A percentile compares a stretch with the other conserved stretches of the same genome.
phyloP scores from a whole-genome alignment of 441 rosid species.

The Hypseocharis bilobata region DNA sequence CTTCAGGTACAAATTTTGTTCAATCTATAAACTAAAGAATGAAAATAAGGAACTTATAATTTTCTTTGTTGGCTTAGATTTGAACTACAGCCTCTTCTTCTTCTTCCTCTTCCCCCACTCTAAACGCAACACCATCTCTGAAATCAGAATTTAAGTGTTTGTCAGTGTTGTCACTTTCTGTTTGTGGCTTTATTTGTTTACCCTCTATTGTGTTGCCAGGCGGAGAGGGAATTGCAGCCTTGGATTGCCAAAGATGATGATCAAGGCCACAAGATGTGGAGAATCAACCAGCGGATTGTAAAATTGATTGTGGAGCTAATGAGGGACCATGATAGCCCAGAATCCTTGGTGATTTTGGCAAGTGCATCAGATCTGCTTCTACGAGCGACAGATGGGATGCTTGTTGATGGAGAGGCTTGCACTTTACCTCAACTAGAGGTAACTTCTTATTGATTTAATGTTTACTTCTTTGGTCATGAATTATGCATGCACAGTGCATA shows the following conservation, averaged over 20 bases:
- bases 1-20: slow-evolving; percentile 76
- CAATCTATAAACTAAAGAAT: not conserved
- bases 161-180: not conserved
- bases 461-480: not conserved
- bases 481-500: too few species aligned
- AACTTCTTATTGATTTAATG: not conserved
- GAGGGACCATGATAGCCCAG: slow-evolving; percentile 84
- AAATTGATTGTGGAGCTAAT: slow-evolving; percentile 81
- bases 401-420: slow-evolving; percentile 97
- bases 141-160: not conserved
- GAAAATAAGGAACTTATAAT: not conserved
- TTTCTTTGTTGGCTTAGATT: not conserved
- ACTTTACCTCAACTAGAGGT: slow-evolving; percentile 96
- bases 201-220: slow-evolving; percentile 45
- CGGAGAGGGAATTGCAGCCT: slow-evolving; percentile 92
- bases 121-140: slow-evolving; percentile 16
- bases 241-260: slow-evolving; percentile 97
- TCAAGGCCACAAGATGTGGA: slow-evolving; percentile 89
- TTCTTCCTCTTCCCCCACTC: too few species aligned
- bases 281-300: slow-evolving; percentile 84
- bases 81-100: slow-evolving; percentile 10
- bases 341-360: slow-evolving; percentile 77
- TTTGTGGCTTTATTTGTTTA: slow-evolving; percentile 18
- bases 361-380: slow-evolving; percentile 93
- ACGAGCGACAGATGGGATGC: slow-evolving; percentile 96